Evolutionary conservation across 768 basidiomycete species (phyloP), one percentile per base, ranked within the genome.

Genomic region (Suillus lakei): DNA sequence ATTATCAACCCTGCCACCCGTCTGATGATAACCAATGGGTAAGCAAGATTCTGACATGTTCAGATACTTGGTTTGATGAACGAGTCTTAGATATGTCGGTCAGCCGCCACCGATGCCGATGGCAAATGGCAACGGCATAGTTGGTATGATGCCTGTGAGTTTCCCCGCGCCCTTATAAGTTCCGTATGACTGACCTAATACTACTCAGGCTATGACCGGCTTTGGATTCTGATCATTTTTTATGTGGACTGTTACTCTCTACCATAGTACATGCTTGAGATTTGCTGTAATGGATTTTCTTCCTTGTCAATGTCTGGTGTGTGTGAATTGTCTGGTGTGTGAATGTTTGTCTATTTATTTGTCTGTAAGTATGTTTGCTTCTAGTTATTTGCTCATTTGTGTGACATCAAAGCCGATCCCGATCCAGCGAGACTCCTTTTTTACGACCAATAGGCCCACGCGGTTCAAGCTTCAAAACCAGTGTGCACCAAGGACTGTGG

Each of bases 1-100:
- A 93, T 97, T 69, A 93, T 97, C 79, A 95, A 95, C 74, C 92
- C 93, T 63, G 92, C 88, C 34, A 82, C 79, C 64, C 82, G 83
- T 58, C 76, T 90, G 32, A 79, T 93, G 71, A 81, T 95, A 63
- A 95, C 93, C 79, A 89, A 84, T 68, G 88, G 83, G 80, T 86
- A 71, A 62, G 76, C 69, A 39, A 15, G 4, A 43, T n/a, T 30
- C 53, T 50, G 53, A 46, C 56, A 4, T 53, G 36, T 9, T 46
- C 0, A 38, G 23, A 3, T 56, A 39, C 23, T 16, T 44, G 16
- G 60, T 46, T 15, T 72, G 62, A 68, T 65, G 62, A 41, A 65
- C 36, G 50, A 60, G 55, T 53, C 50, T 46, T 64, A 91, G 91
- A 63, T 89, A 84, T 77, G 80, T 83, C 63, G 83, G 85, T 53